Conservation (phyloP, 805 yeast species). For the Saitoella complicata region DNA sequence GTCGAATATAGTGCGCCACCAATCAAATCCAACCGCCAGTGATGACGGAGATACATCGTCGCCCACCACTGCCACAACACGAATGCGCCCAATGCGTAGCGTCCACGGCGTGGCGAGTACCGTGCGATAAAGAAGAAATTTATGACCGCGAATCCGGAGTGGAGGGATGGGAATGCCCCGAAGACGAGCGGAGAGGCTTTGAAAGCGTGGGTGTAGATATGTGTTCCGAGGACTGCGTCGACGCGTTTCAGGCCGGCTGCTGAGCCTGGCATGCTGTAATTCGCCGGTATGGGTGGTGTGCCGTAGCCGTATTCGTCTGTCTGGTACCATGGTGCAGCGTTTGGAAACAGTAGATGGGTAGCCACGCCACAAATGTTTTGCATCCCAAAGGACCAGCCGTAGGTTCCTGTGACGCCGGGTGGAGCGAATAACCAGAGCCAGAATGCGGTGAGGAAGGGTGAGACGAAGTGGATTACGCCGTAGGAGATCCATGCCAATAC, state of each 20-base stretch:
- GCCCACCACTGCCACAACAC: slow-evolving; percentile 97
- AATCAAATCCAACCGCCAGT: slow-evolving; percentile 81
- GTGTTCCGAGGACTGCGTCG: slow-evolving; percentile 60
- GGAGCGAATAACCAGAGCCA: slow-evolving; percentile 77
- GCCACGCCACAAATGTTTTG: slow-evolving; percentile 80
- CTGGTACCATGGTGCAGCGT: slow-evolving; percentile 97
- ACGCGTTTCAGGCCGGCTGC: slow-evolving; percentile 92
- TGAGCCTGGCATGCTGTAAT: slow-evolving; percentile 79
- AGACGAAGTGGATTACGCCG: slow-evolving; percentile 77
- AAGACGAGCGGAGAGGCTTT: slow-evolving; percentile 78
- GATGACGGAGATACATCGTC: slow-evolving; percentile 95
- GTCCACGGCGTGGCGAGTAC: slow-evolving; percentile 56
- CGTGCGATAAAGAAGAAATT: slow-evolving; percentile 76
- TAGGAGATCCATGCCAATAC: slow-evolving; percentile 41
- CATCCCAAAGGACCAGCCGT: slow-evolving; percentile 87
- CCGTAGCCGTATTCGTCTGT: slow-evolving; percentile 43
- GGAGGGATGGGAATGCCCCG: slow-evolving; percentile 78
- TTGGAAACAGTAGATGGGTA: slow-evolving; percentile 69
- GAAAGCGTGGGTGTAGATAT: slow-evolving; percentile 70
- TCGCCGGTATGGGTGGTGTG: slow-evolving; percentile 52
- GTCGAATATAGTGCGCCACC: slow-evolving; percentile 83
- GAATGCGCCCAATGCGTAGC: slow-evolving; percentile 47
- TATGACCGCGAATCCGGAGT: slow-evolving; percentile 88
- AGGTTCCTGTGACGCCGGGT: slow-evolving; percentile 67
- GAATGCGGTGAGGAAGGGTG: slow-evolving; percentile 74